phyloP scores from a whole-genome alignment of 108 stramenopile genomes.

The Nitzschia sp. region DNA sequence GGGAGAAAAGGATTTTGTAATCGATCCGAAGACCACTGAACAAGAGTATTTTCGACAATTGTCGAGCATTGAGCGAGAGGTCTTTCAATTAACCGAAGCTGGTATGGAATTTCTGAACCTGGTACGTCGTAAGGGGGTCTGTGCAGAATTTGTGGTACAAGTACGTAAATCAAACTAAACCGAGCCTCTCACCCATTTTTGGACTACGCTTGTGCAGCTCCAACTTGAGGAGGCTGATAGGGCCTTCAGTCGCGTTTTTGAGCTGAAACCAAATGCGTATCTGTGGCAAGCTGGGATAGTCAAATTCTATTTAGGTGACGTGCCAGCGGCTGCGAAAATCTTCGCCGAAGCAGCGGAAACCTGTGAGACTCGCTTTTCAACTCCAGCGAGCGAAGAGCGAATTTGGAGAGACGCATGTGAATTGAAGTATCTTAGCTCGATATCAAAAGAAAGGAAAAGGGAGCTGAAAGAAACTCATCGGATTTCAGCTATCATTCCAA shows the following conservation, averaged over 20 bases:
- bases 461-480: background rate
- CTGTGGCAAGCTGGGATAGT: slow-evolving; percentile 81
- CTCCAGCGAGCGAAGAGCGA: slow-evolving; percentile 76
- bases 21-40: slow-evolving; percentile 66
- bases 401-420: slow-evolving; percentile 84
- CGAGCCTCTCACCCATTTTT: no score
- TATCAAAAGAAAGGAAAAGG: slow-evolving; percentile 21
- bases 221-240: slow-evolving; percentile 51
- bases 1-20: slow-evolving; percentile 57
- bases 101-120: slow-evolving; percentile 64
- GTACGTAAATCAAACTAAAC: no score
- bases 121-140: no score
- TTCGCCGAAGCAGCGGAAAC: slow-evolving; percentile 56
- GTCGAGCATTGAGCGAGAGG: slow-evolving; percentile 45
- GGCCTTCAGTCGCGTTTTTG: slow-evolving; percentile 63
- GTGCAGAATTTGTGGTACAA: no score
- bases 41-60: slow-evolving; percentile 63
- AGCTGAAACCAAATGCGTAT: slow-evolving; percentile 72
- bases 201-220: slow-evolving; percentile 30
- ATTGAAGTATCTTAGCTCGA: slow-evolving; percentile 41
- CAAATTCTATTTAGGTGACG: slow-evolving; percentile 68
- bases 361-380: slow-evolving; percentile 66
- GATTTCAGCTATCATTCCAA: slow-evolving; percentile 5
- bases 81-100: slow-evolving; percentile 52
- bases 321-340: slow-evolving; percentile 49